phyloP scores from a whole-genome alignment of 805 yeast species.

The Saturnispora ahearnii region DNA sequence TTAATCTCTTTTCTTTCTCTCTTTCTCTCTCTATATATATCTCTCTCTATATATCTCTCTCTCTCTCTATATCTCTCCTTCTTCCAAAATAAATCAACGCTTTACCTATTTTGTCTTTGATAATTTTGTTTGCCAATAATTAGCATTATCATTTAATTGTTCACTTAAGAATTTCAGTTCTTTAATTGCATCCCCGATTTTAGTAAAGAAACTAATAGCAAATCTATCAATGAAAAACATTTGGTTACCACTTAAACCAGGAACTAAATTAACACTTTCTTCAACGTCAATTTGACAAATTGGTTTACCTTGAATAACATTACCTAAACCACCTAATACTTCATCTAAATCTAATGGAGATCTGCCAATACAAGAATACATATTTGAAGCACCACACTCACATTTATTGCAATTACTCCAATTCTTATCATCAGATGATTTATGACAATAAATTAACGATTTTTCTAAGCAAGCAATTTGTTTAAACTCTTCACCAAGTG shows the following conservation, averaged over 20 bases:
- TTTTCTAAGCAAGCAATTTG: constrained; percentile 51
- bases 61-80: not conserved
- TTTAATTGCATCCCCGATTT: constrained; percentile 53
- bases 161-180: constrained; percentile 48
- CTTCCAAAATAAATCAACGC: not conserved
- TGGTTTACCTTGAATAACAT: constrained; percentile 5
- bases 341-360: constrained; percentile 2
- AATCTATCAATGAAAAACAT: constrained; percentile 74
- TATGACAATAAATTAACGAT: constrained; percentile 1
- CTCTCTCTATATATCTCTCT: not conserved
- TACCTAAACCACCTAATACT: constrained; percentile 2
- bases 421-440: too few relatives aligned
- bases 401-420: constrained; percentile 10
- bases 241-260: constrained; percentile 60
- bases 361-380: not conserved
- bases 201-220: constrained; percentile 68
- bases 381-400: constrained; percentile 33
- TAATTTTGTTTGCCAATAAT: constrained; percentile 39
- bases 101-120: not conserved
- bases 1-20: too few relatives aligned
- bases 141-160: constrained; percentile 44
- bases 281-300: constrained; percentile 27
- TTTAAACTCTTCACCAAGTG: constrained; percentile 67
- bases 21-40: not conserved
- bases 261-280: constrained; percentile 38